Evolutionary conservation across 1,284 basidiomycete species (phyloP).

Genomic region (Leccinum subrobustum): DNA sequence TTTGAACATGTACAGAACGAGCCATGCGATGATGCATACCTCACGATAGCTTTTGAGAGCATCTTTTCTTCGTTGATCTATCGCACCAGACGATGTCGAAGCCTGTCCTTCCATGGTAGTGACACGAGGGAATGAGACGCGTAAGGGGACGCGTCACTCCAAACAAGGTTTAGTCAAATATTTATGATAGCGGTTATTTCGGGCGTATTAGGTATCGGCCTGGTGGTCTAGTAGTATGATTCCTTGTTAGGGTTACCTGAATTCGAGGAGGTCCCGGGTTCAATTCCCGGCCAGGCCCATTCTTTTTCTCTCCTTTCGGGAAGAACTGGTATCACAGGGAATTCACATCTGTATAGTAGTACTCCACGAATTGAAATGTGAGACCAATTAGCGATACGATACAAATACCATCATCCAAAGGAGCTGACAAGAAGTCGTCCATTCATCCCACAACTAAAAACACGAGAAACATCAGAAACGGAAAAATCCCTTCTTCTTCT

Average conservation of each 20-base stretch:
- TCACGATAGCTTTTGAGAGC: slow-evolving; percentile 70
- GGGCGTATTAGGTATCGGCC: slow-evolving; percentile 23
- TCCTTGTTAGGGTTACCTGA: slow-evolving; percentile 46
- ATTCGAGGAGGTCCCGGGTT: slow-evolving; percentile 75
- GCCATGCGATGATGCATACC: slow-evolving; percentile 35
- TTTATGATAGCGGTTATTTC: neutral
- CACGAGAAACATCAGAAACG: slow-evolving; percentile 44
- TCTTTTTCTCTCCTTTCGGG: slow-evolving; percentile 17
- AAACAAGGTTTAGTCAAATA: neutral
- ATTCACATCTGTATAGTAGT: too few relatives aligned
- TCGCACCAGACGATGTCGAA: slow-evolving; percentile 53
- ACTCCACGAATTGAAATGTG: slow-evolving; percentile 25
- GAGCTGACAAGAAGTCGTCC: neutral
- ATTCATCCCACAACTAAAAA: neutral
- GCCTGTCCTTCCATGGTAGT: slow-evolving; percentile 49
- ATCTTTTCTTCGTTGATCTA: slow-evolving; percentile 63
- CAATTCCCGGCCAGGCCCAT: slow-evolving; percentile 80
- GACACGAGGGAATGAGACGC: slow-evolving; percentile 7
- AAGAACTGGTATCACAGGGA: too few relatives aligned
- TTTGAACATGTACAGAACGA: slow-evolving; percentile 7
- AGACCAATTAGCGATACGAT: slow-evolving; percentile 23
- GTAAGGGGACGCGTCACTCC: slow-evolving; percentile 31
- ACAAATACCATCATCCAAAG: slow-evolving; percentile 3
- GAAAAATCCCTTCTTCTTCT: slow-evolving; percentile 80
- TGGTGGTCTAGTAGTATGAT: slow-evolving; percentile 56